Evolutionary conservation across 176 grass and related monocot species (phyloP).

Genomic region (Pharus latifolius): DNA sequence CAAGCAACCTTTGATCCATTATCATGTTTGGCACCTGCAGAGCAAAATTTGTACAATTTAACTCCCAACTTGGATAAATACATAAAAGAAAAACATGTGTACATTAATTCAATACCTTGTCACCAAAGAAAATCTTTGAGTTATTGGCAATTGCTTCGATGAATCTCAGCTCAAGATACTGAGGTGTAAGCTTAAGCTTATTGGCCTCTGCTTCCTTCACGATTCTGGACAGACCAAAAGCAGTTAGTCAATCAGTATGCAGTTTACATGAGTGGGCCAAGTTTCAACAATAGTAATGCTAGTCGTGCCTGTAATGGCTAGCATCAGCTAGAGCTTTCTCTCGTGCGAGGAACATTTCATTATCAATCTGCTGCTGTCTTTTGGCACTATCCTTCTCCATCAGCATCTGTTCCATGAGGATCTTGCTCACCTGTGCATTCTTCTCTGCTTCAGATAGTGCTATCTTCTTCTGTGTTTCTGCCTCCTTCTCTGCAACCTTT

Average conservation of each 20-base stretch:
- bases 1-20: slow-evolving; percentile 70
- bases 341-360: slow-evolving; percentile 90
- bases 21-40: slow-evolving; percentile 71
- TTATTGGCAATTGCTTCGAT: slow-evolving; percentile 94
- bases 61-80: not conserved
- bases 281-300: not conserved
- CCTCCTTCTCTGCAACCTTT: slow-evolving; percentile 96
- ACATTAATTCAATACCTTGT: slow-evolving; percentile 47
- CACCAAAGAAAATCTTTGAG: slow-evolving; percentile 96
- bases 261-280: not conserved
- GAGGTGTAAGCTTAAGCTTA: slow-evolving; percentile 78
- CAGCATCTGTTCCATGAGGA: slow-evolving; percentile 94
- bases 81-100: not conserved
- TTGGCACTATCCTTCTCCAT: slow-evolving; percentile 93
- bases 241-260: not conserved
- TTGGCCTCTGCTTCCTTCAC: slow-evolving; percentile 94
- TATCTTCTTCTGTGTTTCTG: slow-evolving; percentile 96
- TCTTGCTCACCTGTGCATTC: slow-evolving; percentile 88
- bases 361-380: slow-evolving; percentile 82
- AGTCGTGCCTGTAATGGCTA: slow-evolving; percentile 59
- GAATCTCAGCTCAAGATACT: slow-evolving; percentile 89
- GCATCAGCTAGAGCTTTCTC: slow-evolving; percentile 80
- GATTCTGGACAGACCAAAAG: slow-evolving; percentile 38
- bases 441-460: slow-evolving; percentile 96
- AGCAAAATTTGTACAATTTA: not conserved